Evolutionary conservation across 495 filamentous ascomycete genomes (phyloP).

Genomic region (Penicillium nucicola): DNA sequence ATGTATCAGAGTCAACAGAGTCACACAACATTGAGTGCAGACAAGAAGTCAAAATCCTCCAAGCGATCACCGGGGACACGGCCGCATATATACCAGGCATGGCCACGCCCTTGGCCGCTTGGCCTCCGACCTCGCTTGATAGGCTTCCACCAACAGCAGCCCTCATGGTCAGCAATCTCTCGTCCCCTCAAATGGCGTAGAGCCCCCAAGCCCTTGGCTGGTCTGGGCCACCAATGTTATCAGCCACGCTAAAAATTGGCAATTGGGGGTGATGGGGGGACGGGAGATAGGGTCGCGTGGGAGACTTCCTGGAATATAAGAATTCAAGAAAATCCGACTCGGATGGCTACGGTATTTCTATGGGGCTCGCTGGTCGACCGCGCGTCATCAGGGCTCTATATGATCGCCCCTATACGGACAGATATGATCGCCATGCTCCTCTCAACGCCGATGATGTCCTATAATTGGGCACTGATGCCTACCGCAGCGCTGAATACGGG

Average conservation of each 20-base stretch:
- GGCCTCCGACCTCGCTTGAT: constrained; percentile 24
- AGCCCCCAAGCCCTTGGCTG: neutral
- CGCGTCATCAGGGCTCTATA: too few relatives aligned
- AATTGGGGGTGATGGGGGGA: neutral
- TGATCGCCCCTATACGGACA: too few relatives aligned
- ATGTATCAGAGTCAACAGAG: too few relatives aligned
- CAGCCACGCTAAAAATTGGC: neutral
- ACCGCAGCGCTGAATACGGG: neutral
- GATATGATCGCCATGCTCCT: too few relatives aligned
- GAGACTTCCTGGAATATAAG: too few relatives aligned
- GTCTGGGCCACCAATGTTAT: neutral
- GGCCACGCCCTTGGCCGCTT: constrained; percentile 6
- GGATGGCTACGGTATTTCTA: too few relatives aligned
- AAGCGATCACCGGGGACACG: constrained; percentile 6
- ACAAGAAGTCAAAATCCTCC: neutral
- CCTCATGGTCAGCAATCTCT: neutral
- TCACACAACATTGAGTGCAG: too few relatives aligned
- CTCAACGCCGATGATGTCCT: too few relatives aligned
- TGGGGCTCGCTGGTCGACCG: too few relatives aligned
- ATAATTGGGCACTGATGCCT: too few relatives aligned
- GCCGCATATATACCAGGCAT: constrained; percentile 15
- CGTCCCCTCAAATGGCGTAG: neutral
- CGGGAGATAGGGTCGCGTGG: too few relatives aligned
- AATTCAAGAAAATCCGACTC: too few relatives aligned
- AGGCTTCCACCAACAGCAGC: constrained; percentile 8